A percentile compares a stretch with the other conserved stretches of the same genome.
Evolutionary conservation across 2,329 filamentous ascomycete species (phyloP).

Genomic region (Neopestalotiopsis rosae): DNA sequence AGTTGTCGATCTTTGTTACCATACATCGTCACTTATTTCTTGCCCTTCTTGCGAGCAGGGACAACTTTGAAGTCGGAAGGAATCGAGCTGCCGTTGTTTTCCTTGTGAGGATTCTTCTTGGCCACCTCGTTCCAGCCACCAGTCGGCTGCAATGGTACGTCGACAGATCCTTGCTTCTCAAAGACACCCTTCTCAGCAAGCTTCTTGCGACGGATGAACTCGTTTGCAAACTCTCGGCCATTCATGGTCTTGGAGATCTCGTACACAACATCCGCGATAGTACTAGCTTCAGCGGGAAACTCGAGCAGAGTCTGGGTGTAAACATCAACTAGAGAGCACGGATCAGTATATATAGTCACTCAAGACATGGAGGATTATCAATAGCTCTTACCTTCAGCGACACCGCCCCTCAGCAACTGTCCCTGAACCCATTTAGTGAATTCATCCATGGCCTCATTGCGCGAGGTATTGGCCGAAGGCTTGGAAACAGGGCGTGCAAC

Average conservation of each 20-base stretch:
- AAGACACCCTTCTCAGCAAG: constrained; percentile 91
- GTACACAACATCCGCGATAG: constrained; percentile 92
- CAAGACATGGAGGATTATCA: neutral
- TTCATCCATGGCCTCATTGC: constrained; percentile 77
- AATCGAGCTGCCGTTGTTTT: constrained; percentile 50
- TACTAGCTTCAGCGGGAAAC: constrained; percentile 76
- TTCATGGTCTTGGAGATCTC: constrained; percentile 87
- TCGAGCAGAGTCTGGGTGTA: constrained; percentile 79
- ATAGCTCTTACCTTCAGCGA: constrained; percentile 56
- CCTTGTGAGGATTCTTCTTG: constrained; percentile 77
- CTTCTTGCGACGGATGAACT: constrained; percentile 92
- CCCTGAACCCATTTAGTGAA: constrained; percentile 91
- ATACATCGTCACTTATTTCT: constrained; percentile 59
- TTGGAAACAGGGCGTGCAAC: constrained; percentile 57
- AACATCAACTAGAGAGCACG: constrained; percentile 69
- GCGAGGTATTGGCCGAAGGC: constrained; percentile 44
- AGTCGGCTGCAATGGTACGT: constrained; percentile 47
- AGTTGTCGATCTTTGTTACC: neutral
- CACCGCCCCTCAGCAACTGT: constrained; percentile 74
- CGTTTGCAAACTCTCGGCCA: constrained; percentile 89
- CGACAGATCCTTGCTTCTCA: constrained; percentile 64
- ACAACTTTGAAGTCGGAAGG: constrained; percentile 87
- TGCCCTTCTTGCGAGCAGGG: constrained; percentile 88
- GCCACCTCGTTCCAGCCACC: constrained; percentile 95
- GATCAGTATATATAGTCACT: constrained; percentile 19